Evolutionary conservation across 805 yeast genomes (phyloP), one percentile per base, ranked within the genome.

Genomic region (Wickerhamomyces queroliae): DNA sequence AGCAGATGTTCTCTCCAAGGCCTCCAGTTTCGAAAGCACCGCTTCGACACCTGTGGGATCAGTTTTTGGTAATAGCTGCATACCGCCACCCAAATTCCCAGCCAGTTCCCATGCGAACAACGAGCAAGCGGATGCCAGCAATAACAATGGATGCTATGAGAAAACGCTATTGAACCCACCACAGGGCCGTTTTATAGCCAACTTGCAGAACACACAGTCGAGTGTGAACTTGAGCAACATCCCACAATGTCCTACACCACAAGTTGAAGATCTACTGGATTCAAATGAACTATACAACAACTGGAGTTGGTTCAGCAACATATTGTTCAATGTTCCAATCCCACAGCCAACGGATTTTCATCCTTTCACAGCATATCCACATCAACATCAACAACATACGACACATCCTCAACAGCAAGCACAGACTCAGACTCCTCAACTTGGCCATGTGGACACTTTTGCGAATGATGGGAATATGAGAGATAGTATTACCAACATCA

Each of bases 241-340:
- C n/a, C n/a, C n/a, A n/a, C n/a, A n/a, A n/a, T n/a, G n/a, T n/a
- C n/a, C n/a, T n/a, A n/a, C 33, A 19, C 33, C 33, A 7, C 12
- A 21, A 7, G 4, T 30, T 19, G 29, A 32, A 16, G 46, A 43
- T 3, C 5, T 40, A 7, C n/a, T 43, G 2, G 43, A 40, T 20
- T 31, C 40, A 6, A 16, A 18, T 30, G 22, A 30, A 12, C 19
- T 30, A 18, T 8, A 30, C 3, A 30, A 18, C 15, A 30, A 30
- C 9, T 30, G 33, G 41, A 36, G 33, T 19, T 35, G 36, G 13
- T 43, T 40, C 20, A 32, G 41, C 3, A 41, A 43, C 17, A 38
- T 33, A 7, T 31, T 43, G 11, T 43, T 40, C 31, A 40, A 40
- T n/a, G 37, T 43, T 15, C 46, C 46, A 9, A 35, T 32, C 15